Base-by-base conservation (phyloP, 1,284 basidiomycete genomes). In the Afroboletus lepidellus region DNA sequence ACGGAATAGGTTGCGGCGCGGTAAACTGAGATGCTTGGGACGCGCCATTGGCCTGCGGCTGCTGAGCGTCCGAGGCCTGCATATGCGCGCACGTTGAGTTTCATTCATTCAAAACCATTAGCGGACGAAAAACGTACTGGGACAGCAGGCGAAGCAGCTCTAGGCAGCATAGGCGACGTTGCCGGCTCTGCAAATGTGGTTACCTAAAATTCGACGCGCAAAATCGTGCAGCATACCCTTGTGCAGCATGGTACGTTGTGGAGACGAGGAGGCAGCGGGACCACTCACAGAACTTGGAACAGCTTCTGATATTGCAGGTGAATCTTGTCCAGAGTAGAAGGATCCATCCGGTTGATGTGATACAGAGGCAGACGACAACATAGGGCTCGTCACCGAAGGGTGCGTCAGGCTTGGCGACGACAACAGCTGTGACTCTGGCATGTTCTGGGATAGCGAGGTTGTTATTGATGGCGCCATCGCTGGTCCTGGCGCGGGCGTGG, bases 321-420 rank as follows among this genome's bases (percentile, higher is more conserved):
- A 90, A 57, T 83, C 80, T 68, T 77, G 80, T 45, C 76, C 81
- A 57, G 79, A 87, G 64, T 85, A 84, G 56, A 86, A 78, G n/a
- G 84, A 86, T 46, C 80, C 79, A 59, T 90, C 86, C 8, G 76
- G 79, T 53, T 79, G 85, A 60, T 84, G 81, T 53, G 88, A 88
- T 47, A 74, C 79, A 48, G 89, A 89, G 21, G 87, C 83, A 23
- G 87, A 87, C 9, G 89, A 87, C 41, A 90, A 63, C 74, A 90
- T 82, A 1, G 89, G 86, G 60, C 87, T 90, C 53, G 86, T 86
- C 44, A 86, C 76, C 5, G 89, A 90, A 38, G 82, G 85, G 66
- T 90, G 87, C 18, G 89, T 90, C 50, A 90, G 69, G 65, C 89
- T 90, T 27, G 88, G 89, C 13, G 89, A 90, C 0, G 86, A 83